Evolutionary conservation across 768 basidiomycete species (phyloP), one percentile per base, ranked within the genome.

Genomic region (Kondoa subrosea): DNA sequence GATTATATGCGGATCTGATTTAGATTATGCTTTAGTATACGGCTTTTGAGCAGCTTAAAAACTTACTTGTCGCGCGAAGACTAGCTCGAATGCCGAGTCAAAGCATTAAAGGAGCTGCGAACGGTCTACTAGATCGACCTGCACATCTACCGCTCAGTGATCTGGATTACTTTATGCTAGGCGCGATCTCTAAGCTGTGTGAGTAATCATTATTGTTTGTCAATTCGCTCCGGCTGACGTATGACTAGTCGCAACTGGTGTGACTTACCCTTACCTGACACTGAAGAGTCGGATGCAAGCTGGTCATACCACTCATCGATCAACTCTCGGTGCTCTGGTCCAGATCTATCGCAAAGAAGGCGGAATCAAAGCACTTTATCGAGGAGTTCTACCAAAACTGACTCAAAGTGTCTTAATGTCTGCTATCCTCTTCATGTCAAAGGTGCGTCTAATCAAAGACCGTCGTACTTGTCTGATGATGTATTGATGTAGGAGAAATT

Each of bases 41-140:
- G 25, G 84, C 85, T 0, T 97, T 96, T 71, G 93, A 99, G 77
- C 90, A 95, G 75, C 80, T 97, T 73, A 95, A 93, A 81, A 95
- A 92, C 73, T 73, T 83, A 40, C 74, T 96, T 68, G 78, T 91
- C 66, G 81, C 82, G 69, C 81, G 81, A 32, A 83, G 87, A 34
- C 84, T 58, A 31, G 79, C 75, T 62, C 82, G 78, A 72, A 76
- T 84, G 72, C 80, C 81, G 64, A 81, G 12, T 8, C 40, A 50
- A 21, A 50, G 12, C 21, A 50, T 80, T 34, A 77, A 80, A 63
- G 82, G 80, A 60, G 78, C 76, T 58, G 77, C 78, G 67, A 75
- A 57, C 12, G 25, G 58, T 32, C 4, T 63, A 16, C 61, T 63
- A 17, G 26, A 32, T 33, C 61, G 30, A 69, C 56, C 66, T 66